Percentiles rank a stretch among this genome's conserved stretches.
phyloP scores from a whole-genome alignment of 257 asterid genomes.

The Jasminum sambac region DNA sequence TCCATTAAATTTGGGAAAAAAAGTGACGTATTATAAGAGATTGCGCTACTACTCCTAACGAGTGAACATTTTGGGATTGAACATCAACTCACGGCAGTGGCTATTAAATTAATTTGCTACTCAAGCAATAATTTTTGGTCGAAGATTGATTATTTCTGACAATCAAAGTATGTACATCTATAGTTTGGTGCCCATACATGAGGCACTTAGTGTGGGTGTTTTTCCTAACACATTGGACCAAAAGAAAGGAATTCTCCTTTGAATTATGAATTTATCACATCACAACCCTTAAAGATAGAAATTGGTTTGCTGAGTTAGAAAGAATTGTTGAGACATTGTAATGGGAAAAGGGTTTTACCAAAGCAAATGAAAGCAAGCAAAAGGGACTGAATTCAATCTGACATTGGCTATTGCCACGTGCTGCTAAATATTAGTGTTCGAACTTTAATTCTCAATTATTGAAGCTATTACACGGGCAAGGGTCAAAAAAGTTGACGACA shows the following conservation, averaged over 20 bases:
- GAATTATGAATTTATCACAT: conserved; percentile 26
- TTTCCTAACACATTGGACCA: conserved; percentile 10
- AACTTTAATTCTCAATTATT: conserved; percentile 59
- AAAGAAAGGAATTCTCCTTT: conserved; percentile 16
- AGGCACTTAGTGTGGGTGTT: conserved; percentile 18
- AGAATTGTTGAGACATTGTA: conserved; percentile 23
- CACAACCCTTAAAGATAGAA: conserved; percentile 16
- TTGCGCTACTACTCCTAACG: too few species aligned
- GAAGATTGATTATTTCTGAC: too few species aligned
- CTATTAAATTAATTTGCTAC: too few species aligned
- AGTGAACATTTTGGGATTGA: too few species aligned
- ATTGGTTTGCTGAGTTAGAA: conserved; percentile 13
- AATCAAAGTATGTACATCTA: not conserved
- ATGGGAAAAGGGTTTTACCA: conserved; percentile 27
- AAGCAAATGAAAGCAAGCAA: conserved; percentile 22
- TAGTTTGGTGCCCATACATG: conserved; percentile 23
- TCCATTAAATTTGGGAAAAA: too few species aligned
- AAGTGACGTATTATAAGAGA: too few species aligned
- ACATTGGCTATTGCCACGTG: conserved; percentile 46
- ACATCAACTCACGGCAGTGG: too few species aligned
- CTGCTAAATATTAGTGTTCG: conserved; percentile 32
- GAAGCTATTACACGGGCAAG: conserved; percentile 43
- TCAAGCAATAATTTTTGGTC: too few species aligned
- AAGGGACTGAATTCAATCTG: conserved; percentile 32
- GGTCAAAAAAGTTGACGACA: conserved; percentile 38